A percentile compares a stretch with the other conserved stretches of the same genome.
Evolutionary conservation across 768 basidiomycete genomes (phyloP).

Genomic region (Lactifluus hygrophoroides): DNA sequence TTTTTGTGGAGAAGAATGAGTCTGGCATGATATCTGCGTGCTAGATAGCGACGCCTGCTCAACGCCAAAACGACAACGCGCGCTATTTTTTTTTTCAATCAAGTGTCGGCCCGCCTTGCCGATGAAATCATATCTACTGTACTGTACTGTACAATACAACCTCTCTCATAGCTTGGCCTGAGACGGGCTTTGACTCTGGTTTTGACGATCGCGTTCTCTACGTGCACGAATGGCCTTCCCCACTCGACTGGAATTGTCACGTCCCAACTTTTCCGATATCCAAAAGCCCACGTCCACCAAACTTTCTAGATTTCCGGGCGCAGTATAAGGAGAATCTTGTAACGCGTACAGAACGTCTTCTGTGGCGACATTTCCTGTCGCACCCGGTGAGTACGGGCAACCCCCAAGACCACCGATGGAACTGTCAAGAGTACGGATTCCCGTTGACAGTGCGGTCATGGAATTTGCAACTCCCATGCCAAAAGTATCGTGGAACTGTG

Average conservation of each 20-base stretch:
- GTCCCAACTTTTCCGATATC: slow-evolving; percentile 61
- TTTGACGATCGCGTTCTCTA: slow-evolving; percentile 30
- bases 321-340: slow-evolving; percentile 49
- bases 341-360: slow-evolving; percentile 88
- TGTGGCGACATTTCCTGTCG: slow-evolving; percentile 91
- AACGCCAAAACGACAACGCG: not conserved
- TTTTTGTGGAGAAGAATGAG: slow-evolving; percentile 67
- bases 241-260: slow-evolving; percentile 66
- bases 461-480: slow-evolving; percentile 78
- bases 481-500: slow-evolving; percentile 89
- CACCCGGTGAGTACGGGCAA: slow-evolving; percentile 93
- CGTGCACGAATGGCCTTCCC: slow-evolving; percentile 62
- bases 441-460: slow-evolving; percentile 58
- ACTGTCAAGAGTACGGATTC: slow-evolving; percentile 74
- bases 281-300: slow-evolving; percentile 75
- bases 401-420: slow-evolving; percentile 88
- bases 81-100: not conserved
- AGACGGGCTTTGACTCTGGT: slow-evolving; percentile 12
- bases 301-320: slow-evolving; percentile 53
- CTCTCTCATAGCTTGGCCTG: too few species aligned
- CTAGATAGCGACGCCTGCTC: not conserved
- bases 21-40: slow-evolving; percentile 54
- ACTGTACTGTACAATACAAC: too few species aligned
- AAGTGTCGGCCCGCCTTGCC: not conserved
- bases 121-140: too few species aligned